These are phyloP conservation scores for Hortiboletus campestris DNA, from an alignment of 768 basidiomycete genomes.

Conservation along the genomic window DNA sequence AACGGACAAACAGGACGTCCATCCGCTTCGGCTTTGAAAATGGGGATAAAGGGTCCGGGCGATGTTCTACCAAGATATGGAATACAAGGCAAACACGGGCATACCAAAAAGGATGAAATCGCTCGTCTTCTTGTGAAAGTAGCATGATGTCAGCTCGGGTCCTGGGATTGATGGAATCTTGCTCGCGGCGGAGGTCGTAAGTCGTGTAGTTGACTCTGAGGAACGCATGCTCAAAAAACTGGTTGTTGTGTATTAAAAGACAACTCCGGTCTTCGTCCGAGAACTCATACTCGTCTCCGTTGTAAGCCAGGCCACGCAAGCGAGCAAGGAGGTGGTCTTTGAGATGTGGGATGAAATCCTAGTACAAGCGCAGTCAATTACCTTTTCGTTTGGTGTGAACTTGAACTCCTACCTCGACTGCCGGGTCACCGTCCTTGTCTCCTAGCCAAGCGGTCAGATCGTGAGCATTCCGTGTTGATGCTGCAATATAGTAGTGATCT, in stretches of 20 bases:
- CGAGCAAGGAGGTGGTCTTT: background rate
- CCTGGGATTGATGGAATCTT: conserved; percentile 40
- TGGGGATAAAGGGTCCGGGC: background rate
- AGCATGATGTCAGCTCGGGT: conserved; percentile 36
- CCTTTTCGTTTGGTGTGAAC: too few relatives aligned
- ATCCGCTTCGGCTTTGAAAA: background rate
- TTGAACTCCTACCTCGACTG: too few relatives aligned
- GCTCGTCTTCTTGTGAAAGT: conserved; percentile 19
- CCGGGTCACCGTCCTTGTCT: too few relatives aligned
- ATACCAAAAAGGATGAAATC: conserved; percentile 41
- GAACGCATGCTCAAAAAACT: conserved; percentile 17
- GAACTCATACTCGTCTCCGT: conserved; percentile 27
- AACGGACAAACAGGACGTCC: conserved; percentile 33
- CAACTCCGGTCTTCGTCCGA: conserved; percentile 18
- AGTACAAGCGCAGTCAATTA: too few relatives aligned
- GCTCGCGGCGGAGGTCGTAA: conserved; percentile 23
- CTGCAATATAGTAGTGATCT: too few relatives aligned
- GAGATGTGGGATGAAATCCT: background rate
- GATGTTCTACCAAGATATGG: conserved; percentile 8
- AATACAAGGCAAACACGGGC: conserved; percentile 12
- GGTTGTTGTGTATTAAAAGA: conserved; percentile 21
- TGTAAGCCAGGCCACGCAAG: background rate
- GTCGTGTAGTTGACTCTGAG: conserved; percentile 29
- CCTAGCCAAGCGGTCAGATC: too few relatives aligned
- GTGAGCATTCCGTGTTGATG: too few relatives aligned